These are phyloP conservation scores for Chenopodium formosanum DNA, from an alignment of 148 eudicot species.

Conservation along the genomic window DNA sequence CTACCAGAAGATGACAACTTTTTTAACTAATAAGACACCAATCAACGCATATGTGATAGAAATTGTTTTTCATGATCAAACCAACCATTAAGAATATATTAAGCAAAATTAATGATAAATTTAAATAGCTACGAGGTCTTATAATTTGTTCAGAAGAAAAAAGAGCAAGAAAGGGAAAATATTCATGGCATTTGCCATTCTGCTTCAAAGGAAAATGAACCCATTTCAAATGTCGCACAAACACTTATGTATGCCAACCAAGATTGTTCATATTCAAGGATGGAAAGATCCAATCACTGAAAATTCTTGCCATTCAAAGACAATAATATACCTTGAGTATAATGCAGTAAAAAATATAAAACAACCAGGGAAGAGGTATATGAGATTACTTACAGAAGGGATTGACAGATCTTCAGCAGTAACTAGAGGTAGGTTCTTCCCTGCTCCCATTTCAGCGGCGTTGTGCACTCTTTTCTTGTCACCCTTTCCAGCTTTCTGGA, in stretches of 20 bases:
- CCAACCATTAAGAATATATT: not conserved
- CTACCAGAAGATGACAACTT: not conserved
- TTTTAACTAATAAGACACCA: no score
- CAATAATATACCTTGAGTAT: not conserved
- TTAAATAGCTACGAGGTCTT: not conserved
- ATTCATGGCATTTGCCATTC: not conserved
- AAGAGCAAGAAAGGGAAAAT: not conserved
- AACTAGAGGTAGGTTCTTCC: conserved; percentile 33
- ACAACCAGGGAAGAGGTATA: not conserved
- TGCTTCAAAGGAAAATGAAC: not conserved
- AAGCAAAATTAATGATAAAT: not conserved
- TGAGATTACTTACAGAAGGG: conserved; percentile 41
- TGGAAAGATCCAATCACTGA: no score
- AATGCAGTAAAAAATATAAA: not conserved
- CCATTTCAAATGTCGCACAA: not conserved
- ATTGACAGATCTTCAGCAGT: conserved; percentile 43
- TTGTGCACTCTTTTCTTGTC: conserved; percentile 14
- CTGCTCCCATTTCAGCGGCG: conserved; percentile 12
- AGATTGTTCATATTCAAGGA: not conserved
- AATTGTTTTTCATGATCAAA: not conserved
- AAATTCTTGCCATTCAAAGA: no score
- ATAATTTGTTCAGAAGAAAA: not conserved
- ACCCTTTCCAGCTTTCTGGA: not conserved
- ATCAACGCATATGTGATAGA: not conserved
- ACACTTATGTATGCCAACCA: not conserved